A percentile compares a stretch with the other conserved stretches of the same genome.
phyloP scores from a whole-genome alignment of 2,329 filamentous ascomycete species.

The Fusarium sp. region DNA sequence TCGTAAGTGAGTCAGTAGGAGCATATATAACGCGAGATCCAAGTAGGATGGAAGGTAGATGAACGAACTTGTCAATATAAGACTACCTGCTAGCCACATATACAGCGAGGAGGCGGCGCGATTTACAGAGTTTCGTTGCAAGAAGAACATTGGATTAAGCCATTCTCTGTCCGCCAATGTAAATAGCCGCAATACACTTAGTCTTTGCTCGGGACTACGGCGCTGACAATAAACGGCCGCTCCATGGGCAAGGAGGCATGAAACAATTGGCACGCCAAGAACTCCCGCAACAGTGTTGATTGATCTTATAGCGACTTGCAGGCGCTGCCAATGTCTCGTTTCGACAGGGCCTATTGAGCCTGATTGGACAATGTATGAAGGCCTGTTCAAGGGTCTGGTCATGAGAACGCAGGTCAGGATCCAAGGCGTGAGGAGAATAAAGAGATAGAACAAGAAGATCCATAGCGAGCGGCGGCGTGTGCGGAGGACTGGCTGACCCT shows the following conservation, averaged over 20 bases:
- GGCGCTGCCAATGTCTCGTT: not conserved
- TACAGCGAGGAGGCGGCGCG: not conserved
- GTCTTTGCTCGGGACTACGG: not conserved
- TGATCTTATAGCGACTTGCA: not conserved
- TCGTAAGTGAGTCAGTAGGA: not conserved
- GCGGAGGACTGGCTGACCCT: not conserved
- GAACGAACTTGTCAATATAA: constrained; percentile 25
- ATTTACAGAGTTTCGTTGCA: not conserved
- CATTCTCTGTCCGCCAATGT: constrained; percentile 23
- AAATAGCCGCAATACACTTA: constrained; percentile 21
- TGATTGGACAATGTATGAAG: constrained; percentile 16
- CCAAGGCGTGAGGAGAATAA: constrained; percentile 20
- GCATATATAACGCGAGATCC: too few species aligned
- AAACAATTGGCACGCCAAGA: constrained; percentile 23
- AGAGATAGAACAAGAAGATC: not conserved
- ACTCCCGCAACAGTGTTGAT: not conserved
- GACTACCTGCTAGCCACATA: constrained; percentile 1
- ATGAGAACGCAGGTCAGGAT: constrained; percentile 24
- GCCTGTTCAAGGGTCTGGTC: constrained; percentile 11
- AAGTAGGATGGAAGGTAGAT: too few species aligned
- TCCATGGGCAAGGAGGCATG: constrained; percentile 23
- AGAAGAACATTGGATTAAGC: not conserved
- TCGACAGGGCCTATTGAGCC: not conserved
- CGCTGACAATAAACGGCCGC: constrained; percentile 30
- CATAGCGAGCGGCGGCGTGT: not conserved